phyloP scores from a whole-genome alignment of 345 rosid species.

The Populus alba region DNA sequence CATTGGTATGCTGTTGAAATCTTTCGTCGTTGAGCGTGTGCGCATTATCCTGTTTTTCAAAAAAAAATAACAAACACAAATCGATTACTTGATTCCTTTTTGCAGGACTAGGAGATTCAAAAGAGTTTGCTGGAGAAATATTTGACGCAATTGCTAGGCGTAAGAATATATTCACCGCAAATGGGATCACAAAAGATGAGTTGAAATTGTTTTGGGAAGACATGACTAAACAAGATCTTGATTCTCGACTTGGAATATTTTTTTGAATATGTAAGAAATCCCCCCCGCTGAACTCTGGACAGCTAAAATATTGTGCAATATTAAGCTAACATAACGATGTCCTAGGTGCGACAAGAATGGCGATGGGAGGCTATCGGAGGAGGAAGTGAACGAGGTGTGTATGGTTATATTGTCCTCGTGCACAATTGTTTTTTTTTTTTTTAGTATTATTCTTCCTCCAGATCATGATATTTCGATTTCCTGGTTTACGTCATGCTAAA shows the following conservation, averaged over 20 bases:
- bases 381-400: constrained; percentile 80
- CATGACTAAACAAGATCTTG: constrained; percentile 71
- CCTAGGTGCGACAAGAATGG: constrained; percentile 95
- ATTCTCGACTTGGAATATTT: constrained; percentile 83
- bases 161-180: constrained; percentile 38
- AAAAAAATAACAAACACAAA: neutral
- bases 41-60: neutral
- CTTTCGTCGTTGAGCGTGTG: neutral
- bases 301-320: neutral
- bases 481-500: constrained; percentile 13
- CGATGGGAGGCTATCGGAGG: constrained; percentile 83
- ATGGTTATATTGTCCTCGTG: neutral
- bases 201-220: constrained; percentile 82
- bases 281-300: neutral
- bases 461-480: neutral
- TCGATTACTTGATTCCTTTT: neutral
- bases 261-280: constrained; percentile 75
- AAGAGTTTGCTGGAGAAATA: constrained; percentile 76
- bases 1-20: constrained; percentile 42
- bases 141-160: constrained; percentile 79
- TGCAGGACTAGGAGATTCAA: constrained; percentile 85
- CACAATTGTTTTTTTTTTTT: neutral
- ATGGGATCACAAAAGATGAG: constrained; percentile 67
- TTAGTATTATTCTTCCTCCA: neutral
- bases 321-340: neutral